phyloP scores from a whole-genome alignment of 225 moss, liverwort and hornwort genomes.

The Asterella californica region DNA sequence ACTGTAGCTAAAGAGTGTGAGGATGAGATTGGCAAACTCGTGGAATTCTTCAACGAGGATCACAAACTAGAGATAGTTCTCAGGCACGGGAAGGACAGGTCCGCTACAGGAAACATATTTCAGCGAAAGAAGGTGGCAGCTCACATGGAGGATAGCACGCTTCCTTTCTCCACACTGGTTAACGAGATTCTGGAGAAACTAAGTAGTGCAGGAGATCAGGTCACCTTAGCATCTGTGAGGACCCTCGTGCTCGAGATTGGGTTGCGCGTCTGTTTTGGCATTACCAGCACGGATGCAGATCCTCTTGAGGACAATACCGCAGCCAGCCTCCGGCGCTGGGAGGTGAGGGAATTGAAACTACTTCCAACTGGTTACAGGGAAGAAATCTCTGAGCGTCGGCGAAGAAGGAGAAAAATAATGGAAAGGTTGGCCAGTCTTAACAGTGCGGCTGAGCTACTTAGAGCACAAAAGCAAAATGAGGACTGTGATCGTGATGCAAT shows the following conservation, averaged over 20 bases:
- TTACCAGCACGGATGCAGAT: constrained; percentile 35
- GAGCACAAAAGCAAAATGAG: background rate
- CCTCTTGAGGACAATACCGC: constrained; percentile 33
- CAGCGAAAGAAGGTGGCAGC: constrained; percentile 26
- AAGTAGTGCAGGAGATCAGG: constrained; percentile 18
- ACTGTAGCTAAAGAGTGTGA: constrained; percentile 3
- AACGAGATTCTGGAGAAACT: constrained; percentile 30
- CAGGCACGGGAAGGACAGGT: constrained; percentile 1
- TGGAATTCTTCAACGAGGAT: constrained; percentile 33
- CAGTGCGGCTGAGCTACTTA: constrained; percentile 13
- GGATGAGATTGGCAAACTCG: constrained; percentile 28
- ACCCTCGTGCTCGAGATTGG: constrained; percentile 34
- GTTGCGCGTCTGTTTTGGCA: constrained; percentile 34
- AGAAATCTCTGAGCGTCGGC: constrained; percentile 26
- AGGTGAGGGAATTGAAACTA: constrained; percentile 32
- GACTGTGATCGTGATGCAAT: background rate
- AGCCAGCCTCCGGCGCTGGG: constrained; percentile 41
- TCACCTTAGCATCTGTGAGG: constrained; percentile 33
- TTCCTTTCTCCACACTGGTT: constrained; percentile 29
- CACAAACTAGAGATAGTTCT: background rate
- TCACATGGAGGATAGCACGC: constrained; percentile 33
- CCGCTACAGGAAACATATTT: background rate
- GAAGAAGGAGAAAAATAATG: constrained; percentile 26
- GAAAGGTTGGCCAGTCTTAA: constrained; percentile 24
- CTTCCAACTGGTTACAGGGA: constrained; percentile 18